Evolutionary conservation across 768 basidiomycete species (phyloP).

Genomic region (Chalciporus pseudorubinellus): DNA sequence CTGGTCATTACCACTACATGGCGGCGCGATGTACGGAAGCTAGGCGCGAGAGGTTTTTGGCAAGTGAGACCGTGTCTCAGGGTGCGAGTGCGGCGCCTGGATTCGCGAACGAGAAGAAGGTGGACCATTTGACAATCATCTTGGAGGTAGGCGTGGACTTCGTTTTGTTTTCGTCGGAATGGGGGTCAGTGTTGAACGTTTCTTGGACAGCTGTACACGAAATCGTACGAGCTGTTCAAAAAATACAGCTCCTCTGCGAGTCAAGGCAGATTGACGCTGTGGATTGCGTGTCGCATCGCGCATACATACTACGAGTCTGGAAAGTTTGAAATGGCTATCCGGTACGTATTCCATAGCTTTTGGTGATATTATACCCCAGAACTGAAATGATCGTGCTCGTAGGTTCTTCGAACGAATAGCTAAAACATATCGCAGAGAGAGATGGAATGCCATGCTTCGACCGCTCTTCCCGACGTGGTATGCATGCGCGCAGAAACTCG

Average conservation of each 20-base stretch:
- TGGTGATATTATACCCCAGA: neutral
- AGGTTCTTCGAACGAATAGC: constrained; percentile 95
- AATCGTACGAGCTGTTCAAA: constrained; percentile 93
- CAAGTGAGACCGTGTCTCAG: constrained; percentile 44
- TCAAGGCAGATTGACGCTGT: constrained; percentile 83
- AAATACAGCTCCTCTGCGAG: constrained; percentile 53
- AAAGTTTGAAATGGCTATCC: constrained; percentile 85
- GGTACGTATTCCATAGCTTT: too few relatives aligned
- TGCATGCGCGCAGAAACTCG: constrained; percentile 74
- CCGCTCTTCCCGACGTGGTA: constrained; percentile 81
- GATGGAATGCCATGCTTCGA: constrained; percentile 72
- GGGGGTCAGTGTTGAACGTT: constrained; percentile 1
- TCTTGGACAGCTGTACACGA: constrained; percentile 76
- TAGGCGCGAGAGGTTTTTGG: constrained; percentile 64
- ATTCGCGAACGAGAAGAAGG: constrained; percentile 86
- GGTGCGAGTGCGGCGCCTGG: constrained; percentile 56
- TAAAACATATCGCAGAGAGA: constrained; percentile 81
- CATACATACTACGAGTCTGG: constrained; percentile 77
- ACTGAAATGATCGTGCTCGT: neutral
- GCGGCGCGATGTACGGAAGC: constrained; percentile 84
- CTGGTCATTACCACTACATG: constrained; percentile 84
- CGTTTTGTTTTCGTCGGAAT: neutral
- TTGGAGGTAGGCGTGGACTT: constrained; percentile 59
- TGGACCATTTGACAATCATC: constrained; percentile 80
- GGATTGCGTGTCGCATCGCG: constrained; percentile 89